Conservation (phyloP, 768 basidiomycete species). For the Phanerochaete sordida region DNA sequence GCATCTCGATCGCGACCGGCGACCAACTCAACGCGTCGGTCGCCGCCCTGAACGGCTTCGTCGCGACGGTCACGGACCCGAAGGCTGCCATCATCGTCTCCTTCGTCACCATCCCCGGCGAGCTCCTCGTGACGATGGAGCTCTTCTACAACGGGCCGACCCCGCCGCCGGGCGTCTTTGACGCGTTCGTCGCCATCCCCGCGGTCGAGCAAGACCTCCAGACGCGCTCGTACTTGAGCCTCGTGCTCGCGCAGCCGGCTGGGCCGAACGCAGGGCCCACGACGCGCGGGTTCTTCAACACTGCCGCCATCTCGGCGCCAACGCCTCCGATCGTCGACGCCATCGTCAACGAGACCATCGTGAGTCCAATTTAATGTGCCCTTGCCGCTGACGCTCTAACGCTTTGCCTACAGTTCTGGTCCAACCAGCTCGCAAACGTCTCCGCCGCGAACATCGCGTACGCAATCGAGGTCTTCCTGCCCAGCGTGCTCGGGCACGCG, state of each 20-base stretch:
- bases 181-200: too few relatives aligned
- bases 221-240: constrained; percentile 33
- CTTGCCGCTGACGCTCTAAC: too few relatives aligned
- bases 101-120: constrained; percentile 32
- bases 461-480: constrained; percentile 48
- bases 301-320: constrained; percentile 18
- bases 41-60: constrained; percentile 38
- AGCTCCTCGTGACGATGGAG: constrained; percentile 31
- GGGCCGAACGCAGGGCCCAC: constrained; percentile 26
- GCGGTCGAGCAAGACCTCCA: constrained; percentile 27
- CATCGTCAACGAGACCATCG: too few relatives aligned
- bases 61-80: constrained; percentile 40
- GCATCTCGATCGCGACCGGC: constrained; percentile 28
- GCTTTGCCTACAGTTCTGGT: constrained; percentile 56
- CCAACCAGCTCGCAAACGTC: constrained; percentile 27
- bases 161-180: not conserved
- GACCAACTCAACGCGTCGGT: constrained; percentile 19
- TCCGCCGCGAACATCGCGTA: constrained; percentile 40
- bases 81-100: constrained; percentile 48
- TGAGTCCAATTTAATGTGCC: too few relatives aligned
- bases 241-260: constrained; percentile 36
- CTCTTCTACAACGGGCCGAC: not conserved
- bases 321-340: constrained; percentile 36
- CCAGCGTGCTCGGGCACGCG: constrained; percentile 36
- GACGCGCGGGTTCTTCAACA: not conserved